These are phyloP conservation scores for Septoria petroselini DNA, from an alignment of 2,329 filamentous ascomycete species.

Conservation along the genomic window DNA sequence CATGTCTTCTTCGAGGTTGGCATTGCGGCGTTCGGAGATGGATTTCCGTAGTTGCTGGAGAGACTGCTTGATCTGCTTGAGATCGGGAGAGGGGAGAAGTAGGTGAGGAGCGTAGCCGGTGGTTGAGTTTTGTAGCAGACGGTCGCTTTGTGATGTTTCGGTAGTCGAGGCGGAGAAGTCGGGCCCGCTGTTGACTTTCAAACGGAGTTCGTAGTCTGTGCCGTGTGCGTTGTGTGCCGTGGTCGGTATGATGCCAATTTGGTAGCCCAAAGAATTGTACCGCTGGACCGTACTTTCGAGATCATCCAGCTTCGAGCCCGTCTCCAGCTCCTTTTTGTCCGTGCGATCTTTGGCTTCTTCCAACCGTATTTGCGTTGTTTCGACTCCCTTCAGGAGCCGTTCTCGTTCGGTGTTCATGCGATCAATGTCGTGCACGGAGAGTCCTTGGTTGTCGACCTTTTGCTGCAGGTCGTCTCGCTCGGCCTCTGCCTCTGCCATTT, in stretches of 20 bases:
- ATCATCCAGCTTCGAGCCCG: conserved; percentile 80
- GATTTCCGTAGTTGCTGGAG: conserved; percentile 80
- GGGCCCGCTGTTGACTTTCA: conserved; percentile 74
- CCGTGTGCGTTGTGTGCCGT: conserved; percentile 84
- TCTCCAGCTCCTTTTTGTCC: conserved; percentile 82
- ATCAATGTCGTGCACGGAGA: conserved; percentile 97
- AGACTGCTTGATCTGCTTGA: conserved; percentile 77
- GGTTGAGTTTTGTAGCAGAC: conserved; percentile 74
- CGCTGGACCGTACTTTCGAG: conserved; percentile 85
- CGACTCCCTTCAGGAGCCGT: conserved; percentile 82
- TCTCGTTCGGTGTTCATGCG: conserved; percentile 96
- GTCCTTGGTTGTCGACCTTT: conserved; percentile 85
- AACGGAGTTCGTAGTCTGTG: conserved; percentile 75
- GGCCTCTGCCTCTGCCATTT: conserved; percentile 75
- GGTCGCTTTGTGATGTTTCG: conserved; percentile 54
- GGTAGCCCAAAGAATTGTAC: conserved; percentile 93
- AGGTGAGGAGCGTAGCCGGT: conserved; percentile 89
- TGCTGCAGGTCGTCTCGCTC: conserved; percentile 78
- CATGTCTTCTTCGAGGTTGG: conserved; percentile 84
- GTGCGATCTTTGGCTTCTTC: conserved; percentile 83
- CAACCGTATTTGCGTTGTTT: conserved; percentile 68
- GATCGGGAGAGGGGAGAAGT: conserved; percentile 82
- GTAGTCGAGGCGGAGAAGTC: conserved; percentile 61
- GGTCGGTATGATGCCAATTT: conserved; percentile 83
- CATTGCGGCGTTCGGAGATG: conserved; percentile 81